Percentiles rank a stretch among this genome's conserved stretches.
Evolutionary conservation across 768 basidiomycete genomes (phyloP).

Genomic region (Pleurotus platypus): DNA sequence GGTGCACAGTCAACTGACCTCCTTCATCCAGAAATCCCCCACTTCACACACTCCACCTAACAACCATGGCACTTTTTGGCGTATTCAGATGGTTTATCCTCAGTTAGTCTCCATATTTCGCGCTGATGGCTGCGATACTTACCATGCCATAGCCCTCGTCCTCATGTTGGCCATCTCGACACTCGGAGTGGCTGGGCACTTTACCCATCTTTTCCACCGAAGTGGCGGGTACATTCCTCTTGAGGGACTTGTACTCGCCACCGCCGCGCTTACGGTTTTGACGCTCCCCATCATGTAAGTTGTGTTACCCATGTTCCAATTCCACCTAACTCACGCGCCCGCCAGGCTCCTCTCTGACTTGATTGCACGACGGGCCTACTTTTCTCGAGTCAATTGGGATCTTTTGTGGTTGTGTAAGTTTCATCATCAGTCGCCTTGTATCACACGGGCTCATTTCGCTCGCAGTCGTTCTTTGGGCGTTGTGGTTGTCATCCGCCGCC

Average conservation of each 20-base stretch:
- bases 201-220: background rate
- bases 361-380: conserved; percentile 11
- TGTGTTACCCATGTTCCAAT: background rate
- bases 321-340: no score
- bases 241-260: conserved; percentile 12
- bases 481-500: conserved; percentile 11
- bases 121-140: background rate
- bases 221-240: background rate
- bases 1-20: no score
- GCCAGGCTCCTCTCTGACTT: conserved; percentile 11
- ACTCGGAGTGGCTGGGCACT: conserved; percentile 1
- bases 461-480: conserved; percentile 12
- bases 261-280: conserved; percentile 7
- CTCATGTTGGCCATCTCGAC: background rate
- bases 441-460: background rate
- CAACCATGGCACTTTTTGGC: background rate
- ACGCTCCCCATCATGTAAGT: conserved; percentile 12
- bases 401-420: conserved; percentile 11
- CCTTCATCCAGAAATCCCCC: no score
- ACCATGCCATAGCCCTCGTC: background rate
- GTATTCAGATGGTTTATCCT: background rate
- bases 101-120: background rate
- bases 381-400: conserved; percentile 13
- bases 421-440: no score
- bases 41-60: background rate